These are phyloP conservation scores for Cyphellophora attinorum DNA, from an alignment of 2,329 filamentous ascomycete species.

Conservation along the genomic window DNA sequence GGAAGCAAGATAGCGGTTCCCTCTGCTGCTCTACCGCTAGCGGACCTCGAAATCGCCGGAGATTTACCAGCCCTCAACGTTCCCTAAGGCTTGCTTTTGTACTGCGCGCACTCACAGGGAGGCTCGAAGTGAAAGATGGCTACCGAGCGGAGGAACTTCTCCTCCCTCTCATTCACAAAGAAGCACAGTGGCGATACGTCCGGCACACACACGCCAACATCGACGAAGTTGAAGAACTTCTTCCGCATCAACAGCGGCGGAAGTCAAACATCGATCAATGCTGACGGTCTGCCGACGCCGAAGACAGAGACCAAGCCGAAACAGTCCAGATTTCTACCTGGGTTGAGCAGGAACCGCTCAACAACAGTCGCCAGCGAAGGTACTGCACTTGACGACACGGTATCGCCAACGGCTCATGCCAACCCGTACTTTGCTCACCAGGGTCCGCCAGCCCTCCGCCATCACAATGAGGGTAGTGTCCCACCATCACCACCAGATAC, in stretches of 20 bases:
- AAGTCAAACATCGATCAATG: constrained; percentile 31
- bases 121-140: constrained; percentile 30
- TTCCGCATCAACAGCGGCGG: constrained; percentile 54
- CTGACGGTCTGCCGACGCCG: constrained; percentile 33
- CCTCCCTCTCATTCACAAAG: constrained; percentile 34
- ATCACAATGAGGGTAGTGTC: constrained; percentile 89
- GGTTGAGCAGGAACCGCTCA: constrained; percentile 78
- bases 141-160: constrained; percentile 38
- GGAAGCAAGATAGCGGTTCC: too few relatives aligned
- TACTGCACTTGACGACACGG: constrained; percentile 74
- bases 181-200: constrained; percentile 37
- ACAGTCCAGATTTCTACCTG: constrained; percentile 80
- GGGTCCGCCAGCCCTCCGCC: constrained; percentile 81
- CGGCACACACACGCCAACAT: constrained; percentile 42
- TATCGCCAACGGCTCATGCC: constrained; percentile 86
- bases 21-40: too few relatives aligned
- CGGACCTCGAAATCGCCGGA: too few relatives aligned
- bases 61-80: too few relatives aligned
- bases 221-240: constrained; percentile 58
- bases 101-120: too few relatives aligned
- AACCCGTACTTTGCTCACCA: constrained; percentile 98
- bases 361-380: constrained; percentile 89
- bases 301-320: constrained; percentile 56
- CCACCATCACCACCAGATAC: constrained; percentile 89
- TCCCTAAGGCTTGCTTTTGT: too few relatives aligned